Evolutionary conservation across 2,329 filamentous ascomycete species (phyloP).

Genomic region (Fusarium sp.): DNA sequence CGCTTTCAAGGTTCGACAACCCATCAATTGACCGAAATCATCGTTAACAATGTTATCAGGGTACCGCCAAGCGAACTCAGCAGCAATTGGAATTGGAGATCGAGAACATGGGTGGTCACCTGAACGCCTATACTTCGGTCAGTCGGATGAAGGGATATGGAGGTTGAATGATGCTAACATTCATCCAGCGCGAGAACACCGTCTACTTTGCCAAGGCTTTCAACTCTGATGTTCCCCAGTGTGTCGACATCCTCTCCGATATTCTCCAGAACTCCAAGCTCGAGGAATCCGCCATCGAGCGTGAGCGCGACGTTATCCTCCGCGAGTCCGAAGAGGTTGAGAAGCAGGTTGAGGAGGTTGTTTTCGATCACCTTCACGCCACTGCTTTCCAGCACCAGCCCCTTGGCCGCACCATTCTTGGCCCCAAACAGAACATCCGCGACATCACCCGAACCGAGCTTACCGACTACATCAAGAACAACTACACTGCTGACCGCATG

Average conservation of each 20-base stretch:
- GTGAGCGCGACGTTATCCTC: constrained; percentile 98
- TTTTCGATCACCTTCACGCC: constrained; percentile 98
- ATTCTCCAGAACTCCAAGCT: constrained; percentile 99
- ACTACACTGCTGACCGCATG: constrained; percentile 99
- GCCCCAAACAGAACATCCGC: constrained; percentile 97
- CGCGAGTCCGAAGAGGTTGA: constrained; percentile 99
- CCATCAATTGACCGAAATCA: constrained; percentile 37
- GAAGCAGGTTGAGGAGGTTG: constrained; percentile 99
- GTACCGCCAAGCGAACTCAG: constrained; percentile 93
- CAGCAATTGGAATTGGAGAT: constrained; percentile 99
- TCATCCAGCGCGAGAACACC: constrained; percentile 89
- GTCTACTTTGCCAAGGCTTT: constrained; percentile 99
- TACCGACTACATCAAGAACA: constrained; percentile 96
- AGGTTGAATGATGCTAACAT: constrained; percentile 43
- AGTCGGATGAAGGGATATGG: constrained; percentile 54
- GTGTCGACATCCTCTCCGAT: constrained; percentile 98
- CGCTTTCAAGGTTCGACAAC: constrained; percentile 88
- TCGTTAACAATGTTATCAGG: constrained; percentile 63
- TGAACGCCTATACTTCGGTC: constrained; percentile 99
- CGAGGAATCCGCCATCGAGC: constrained; percentile 90
- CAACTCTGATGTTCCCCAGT: constrained; percentile 95
- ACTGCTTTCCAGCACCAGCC: constrained; percentile 98
- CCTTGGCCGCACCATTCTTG: constrained; percentile 96
- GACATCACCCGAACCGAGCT: constrained; percentile 94
- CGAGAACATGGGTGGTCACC: constrained; percentile 99